A percentile compares a stretch with the other conserved stretches of the same genome.
Evolutionary conservation across 805 yeast genomes (phyloP).

Genomic region (Metschnikowia peoriensis): DNA sequence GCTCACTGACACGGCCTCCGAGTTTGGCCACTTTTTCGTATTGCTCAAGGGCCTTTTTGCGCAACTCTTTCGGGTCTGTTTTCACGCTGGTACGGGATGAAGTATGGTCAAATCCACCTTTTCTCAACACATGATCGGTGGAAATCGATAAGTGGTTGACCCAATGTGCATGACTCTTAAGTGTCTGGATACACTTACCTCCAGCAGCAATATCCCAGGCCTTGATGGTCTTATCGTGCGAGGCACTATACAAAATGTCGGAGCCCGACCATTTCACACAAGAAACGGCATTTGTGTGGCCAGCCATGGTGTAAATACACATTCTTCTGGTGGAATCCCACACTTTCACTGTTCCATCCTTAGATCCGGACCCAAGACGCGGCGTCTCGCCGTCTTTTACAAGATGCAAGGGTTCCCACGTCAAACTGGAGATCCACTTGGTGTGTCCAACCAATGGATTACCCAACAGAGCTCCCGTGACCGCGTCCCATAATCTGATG

Average conservation of each 20-base stretch:
- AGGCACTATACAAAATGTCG: constrained; percentile 78
- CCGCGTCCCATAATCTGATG: constrained; percentile 81
- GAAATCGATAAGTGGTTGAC: constrained; percentile 90
- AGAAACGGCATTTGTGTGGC: constrained; percentile 86
- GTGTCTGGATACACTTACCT: constrained; percentile 75
- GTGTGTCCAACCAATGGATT: constrained; percentile 74
- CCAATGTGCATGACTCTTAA: constrained; percentile 96
- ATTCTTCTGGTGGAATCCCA: constrained; percentile 82
- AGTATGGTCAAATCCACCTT: constrained; percentile 83
- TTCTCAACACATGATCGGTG: constrained; percentile 82
- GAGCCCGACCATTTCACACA: constrained; percentile 98
- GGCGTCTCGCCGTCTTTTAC: constrained; percentile 64
- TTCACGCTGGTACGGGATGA: constrained; percentile 39
- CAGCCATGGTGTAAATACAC: constrained; percentile 70
- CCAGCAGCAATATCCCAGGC: constrained; percentile 79
- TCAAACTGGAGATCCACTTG: constrained; percentile 84
- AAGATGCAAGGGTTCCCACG: constrained; percentile 94
- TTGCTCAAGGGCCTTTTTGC: constrained; percentile 53
- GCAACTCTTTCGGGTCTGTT: constrained; percentile 26
- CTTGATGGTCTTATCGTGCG: constrained; percentile 92
- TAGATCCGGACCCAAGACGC: constrained; percentile 81
- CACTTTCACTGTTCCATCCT: constrained; percentile 83
- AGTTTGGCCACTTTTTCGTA: constrained; percentile 62
- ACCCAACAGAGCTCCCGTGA: constrained; percentile 71
- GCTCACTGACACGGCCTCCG: constrained; percentile 59